Evolutionary conservation across 495 filamentous ascomycete genomes (phyloP).

Genomic region (Staphylotrichum tortipilum): DNA sequence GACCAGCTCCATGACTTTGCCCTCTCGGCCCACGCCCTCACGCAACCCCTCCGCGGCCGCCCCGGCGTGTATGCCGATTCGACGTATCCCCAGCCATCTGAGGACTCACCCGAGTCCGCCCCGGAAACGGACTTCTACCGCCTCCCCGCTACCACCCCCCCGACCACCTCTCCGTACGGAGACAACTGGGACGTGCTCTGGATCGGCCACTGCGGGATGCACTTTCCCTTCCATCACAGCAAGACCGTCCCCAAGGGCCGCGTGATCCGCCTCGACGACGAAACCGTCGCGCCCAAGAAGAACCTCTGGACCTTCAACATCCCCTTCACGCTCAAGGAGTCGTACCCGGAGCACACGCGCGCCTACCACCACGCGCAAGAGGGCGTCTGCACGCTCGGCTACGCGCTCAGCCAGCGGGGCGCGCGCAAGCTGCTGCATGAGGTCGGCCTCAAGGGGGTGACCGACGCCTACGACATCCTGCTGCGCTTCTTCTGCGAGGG

Average conservation of each 20-base stretch:
- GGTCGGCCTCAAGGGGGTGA: constrained; percentile 20
- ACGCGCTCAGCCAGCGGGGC: constrained; percentile 22
- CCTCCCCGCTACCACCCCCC: constrained; percentile 22
- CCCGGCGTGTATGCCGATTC: constrained; percentile 11
- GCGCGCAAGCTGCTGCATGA: constrained; percentile 23
- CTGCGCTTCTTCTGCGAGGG: constrained; percentile 26
- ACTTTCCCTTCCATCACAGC: constrained; percentile 19
- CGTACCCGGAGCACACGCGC: constrained; percentile 27
- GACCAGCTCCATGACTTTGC: constrained; percentile 44
- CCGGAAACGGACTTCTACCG: constrained; percentile 16
- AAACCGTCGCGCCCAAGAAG: constrained; percentile 21
- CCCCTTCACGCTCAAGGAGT: constrained; percentile 15
- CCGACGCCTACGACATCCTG: constrained; percentile 20
- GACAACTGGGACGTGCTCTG: constrained; percentile 52
- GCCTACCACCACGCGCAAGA: constrained; percentile 29
- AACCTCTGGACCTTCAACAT: constrained; percentile 25
- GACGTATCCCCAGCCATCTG: constrained; percentile 13
- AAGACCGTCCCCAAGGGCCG: constrained; percentile 17
- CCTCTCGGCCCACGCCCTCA: constrained; percentile 27
- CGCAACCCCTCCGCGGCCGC: constrained; percentile 15
- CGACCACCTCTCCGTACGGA: constrained; percentile 45
- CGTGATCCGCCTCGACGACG: constrained; percentile 17
- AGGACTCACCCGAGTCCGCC: neutral
- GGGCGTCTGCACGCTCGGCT: constrained; percentile 26
- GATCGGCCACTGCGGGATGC: constrained; percentile 43